These are phyloP conservation scores for Chlorociboria aeruginascens DNA, from an alignment of 495 filamentous ascomycete species.

Conservation along the genomic window DNA sequence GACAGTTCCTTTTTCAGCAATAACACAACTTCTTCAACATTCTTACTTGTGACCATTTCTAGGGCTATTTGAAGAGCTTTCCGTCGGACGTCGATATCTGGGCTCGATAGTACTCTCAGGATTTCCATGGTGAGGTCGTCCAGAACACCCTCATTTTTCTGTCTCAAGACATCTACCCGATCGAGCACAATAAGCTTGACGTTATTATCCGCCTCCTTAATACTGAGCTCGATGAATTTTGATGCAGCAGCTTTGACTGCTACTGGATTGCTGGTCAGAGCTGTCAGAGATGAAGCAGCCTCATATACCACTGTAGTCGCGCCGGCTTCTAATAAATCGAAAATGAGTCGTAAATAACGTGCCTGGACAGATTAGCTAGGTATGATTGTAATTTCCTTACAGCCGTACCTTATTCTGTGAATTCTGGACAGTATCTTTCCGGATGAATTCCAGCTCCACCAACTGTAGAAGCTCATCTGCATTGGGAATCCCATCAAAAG, in stretches of 20 bases:
- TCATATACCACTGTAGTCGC: conserved; percentile 96
- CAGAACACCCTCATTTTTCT: conserved; percentile 85
- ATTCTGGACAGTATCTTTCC: conserved; percentile 94
- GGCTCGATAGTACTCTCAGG: conserved; percentile 86
- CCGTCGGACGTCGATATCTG: conserved; percentile 89
- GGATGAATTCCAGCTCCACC: conserved; percentile 90
- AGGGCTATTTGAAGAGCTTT: conserved; percentile 87
- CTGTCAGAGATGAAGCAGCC: conserved; percentile 92
- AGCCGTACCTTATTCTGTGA: conserved; percentile 71
- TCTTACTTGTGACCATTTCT: conserved; percentile 98
- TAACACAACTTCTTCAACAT: conserved; percentile 94
- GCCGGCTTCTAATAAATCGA: conserved; percentile 87
- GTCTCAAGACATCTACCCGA: conserved; percentile 80
- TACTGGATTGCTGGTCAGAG: conserved; percentile 90
- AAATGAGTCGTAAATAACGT: conserved; percentile 85
- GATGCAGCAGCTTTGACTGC: conserved; percentile 92
- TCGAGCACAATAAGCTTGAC: conserved; percentile 97
- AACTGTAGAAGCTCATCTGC: conserved; percentile 90
- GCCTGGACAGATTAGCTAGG: conserved; percentile 40
- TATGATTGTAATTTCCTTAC: conserved; percentile 20
- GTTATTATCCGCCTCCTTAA: conserved; percentile 97
- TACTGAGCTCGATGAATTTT: conserved; percentile 94
- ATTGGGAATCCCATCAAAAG: conserved; percentile 89
- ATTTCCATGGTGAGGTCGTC: conserved; percentile 99
- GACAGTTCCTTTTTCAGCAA: conserved; percentile 94